Evolutionary conservation across 805 yeast species (phyloP), one percentile per base, ranked within the genome.

Genomic region (Saturnispora diversa): DNA sequence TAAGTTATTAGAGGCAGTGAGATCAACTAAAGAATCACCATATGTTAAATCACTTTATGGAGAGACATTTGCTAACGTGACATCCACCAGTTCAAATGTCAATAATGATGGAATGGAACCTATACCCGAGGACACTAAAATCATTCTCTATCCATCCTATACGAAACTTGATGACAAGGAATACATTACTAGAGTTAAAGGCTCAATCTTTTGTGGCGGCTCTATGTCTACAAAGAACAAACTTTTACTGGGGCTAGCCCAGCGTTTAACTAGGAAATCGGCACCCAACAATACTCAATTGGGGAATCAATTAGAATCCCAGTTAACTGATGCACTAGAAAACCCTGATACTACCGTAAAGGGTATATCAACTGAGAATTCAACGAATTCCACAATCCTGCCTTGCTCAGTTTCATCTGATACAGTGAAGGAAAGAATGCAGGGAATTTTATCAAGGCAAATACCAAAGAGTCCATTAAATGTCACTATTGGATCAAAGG

Each of bases 191-290:
- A 75, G 76, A 26, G 74, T 88, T 3, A 69, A 84, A 32, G 95
- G 96, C 6, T 75, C 83, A 72, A 62, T 82, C 21, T 70, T 53
- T 39, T 68, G 83, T 31, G 85, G 87, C 0, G 94, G 94, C 1
- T 64, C 71, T 7, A 72, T 77, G 67, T 71, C 74, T 23, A 66
- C 94, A 31, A 85, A 81, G 52, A 85, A 86, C 58, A 64, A 79
- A 43, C 56, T 88, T 32, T 65, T 88, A 24, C 56, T 82, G 17
- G 70, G 86, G 1, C 59, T 86, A 32, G 84, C 86, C 3, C 74
- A 75, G 44, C 86, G 84, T 56, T 63, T 83, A 37, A 72, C 78
- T 0, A 73, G 75, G 37, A 45, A 58, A 4, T 54, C 53, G 28
- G 52, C 53, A 10, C 39, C 58, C 3, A 51, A 41, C 12, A 31